Evolutionary conservation across 1,139 yeast species (phyloP).

Genomic region (Petasospora fabianii): DNA sequence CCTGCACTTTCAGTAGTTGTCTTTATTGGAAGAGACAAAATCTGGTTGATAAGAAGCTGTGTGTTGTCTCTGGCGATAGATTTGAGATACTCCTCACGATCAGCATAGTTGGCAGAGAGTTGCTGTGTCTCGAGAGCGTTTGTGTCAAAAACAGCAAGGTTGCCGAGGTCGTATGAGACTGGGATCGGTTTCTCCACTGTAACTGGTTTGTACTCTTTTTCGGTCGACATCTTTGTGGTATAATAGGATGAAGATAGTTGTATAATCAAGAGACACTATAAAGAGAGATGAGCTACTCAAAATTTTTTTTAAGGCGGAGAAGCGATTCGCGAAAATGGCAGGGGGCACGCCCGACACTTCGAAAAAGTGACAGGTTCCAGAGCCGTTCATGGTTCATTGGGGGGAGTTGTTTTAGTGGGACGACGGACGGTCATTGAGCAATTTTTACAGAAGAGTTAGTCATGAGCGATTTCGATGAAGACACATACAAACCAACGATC

Average conservation of each 20-base stretch:
- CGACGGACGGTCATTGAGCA: no score
- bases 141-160: constrained; percentile 80
- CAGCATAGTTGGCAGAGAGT: constrained; percentile 44
- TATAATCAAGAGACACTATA: not conserved
- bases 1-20: constrained; percentile 74
- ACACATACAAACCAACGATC: constrained; percentile 47
- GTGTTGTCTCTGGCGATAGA: constrained; percentile 87
- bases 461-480: constrained; percentile 3
- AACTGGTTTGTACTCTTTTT: constrained; percentile 44
- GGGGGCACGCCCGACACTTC: not conserved
- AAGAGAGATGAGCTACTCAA: constrained; percentile 8
- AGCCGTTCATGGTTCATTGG: no score
- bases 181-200: constrained; percentile 89
- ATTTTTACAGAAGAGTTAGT: no score
- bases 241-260: no score
- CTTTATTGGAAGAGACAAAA: constrained; percentile 83
- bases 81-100: constrained; percentile 62
- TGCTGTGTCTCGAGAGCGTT: constrained; percentile 70
- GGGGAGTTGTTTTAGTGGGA: no score
- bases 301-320: constrained; percentile 5
- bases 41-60: constrained; percentile 85
- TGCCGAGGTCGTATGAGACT: constrained; percentile 80
- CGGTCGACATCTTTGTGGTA: constrained; percentile 2
- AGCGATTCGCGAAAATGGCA: not conserved
- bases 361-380: not conserved